A percentile compares a stretch with the other conserved stretches of the same genome.
phyloP scores from a whole-genome alignment of 176 grass and related monocot species.

The Thinopyrum elongatum region DNA sequence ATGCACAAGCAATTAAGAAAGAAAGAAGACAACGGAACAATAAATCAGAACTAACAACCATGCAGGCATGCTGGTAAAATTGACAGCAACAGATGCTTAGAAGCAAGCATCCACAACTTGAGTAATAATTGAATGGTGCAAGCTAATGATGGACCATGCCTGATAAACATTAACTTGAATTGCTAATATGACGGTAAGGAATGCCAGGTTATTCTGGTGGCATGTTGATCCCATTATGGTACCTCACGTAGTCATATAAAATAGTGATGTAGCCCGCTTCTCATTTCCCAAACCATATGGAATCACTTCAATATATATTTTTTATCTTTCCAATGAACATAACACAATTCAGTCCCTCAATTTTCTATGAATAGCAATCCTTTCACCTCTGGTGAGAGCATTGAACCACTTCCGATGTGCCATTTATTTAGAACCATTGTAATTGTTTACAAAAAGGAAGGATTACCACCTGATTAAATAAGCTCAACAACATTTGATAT shows the following conservation, averaged over 20 bases:
- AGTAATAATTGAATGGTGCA: background rate
- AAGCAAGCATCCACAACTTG: background rate
- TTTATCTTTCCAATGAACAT: background rate
- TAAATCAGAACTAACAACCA: background rate
- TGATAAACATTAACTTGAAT: constrained; percentile 10
- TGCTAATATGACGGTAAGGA: background rate
- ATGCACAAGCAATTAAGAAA: background rate
- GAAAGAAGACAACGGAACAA: background rate
- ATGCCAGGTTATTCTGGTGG: background rate
- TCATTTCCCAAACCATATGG: background rate
- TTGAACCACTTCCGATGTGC: background rate
- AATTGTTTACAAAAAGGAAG: background rate
- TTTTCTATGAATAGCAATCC: background rate
- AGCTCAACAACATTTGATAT: too few species aligned
- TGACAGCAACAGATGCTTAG: background rate
- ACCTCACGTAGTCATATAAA: background rate
- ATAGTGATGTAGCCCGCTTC: background rate
- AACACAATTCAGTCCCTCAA: background rate
- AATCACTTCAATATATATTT: background rate
- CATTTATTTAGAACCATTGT: background rate
- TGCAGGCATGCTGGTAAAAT: constrained; percentile 2
- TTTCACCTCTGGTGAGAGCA: background rate
- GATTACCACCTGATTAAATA: background rate
- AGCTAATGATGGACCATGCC: background rate
- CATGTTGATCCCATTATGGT: constrained; percentile 10